Evolutionary conservation across 164 flowering plant species (phyloP), one percentile per base, ranked within the genome.

Genomic region (Berberis vulgaris): DNA sequence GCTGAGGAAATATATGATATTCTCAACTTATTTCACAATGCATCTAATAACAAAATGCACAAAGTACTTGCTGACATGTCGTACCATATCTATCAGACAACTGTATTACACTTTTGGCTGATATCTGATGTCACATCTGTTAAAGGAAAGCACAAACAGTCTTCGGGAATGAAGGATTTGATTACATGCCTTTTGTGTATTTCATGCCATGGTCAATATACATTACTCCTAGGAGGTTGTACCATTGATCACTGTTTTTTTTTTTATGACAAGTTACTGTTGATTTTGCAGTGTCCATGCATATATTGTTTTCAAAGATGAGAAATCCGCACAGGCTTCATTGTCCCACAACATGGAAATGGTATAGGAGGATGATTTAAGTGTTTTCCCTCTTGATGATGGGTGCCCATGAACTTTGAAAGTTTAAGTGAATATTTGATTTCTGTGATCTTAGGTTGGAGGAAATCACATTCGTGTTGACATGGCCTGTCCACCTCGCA

Each of bases 401-500:
- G 26, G 26, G 26, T 26, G 26, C 26, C 26, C 26, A 26, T 26
- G 26, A 26, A 26, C 26, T 26, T 26, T 26, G 26, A 26, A 26
- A 26, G 26, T 26, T 26, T 26, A 26, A 26, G 26, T 26, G 26
- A 26, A 26, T 47, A 2, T 47, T 47, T 47, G 1, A 6, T 66
- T 49, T 12, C 11, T 67, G 26, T 68, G 63, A 4, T 59, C 39
- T 26, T 71, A 94, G 99, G 68, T 94, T 68, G 96, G 76, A 66
- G 96, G 91, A 60, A 91, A 91, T 76, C 99, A 94, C 60, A 77
- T 94, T 41, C 91, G 97, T 63, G 96, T 94, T 63, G 99, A 94
- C 64, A 78, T 86, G 69, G 99, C 97, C 39, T 91, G 97, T 71
- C 99, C 99, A 60, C 97, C 99, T 56, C 89, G 94, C 38, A 91